These are phyloP conservation scores for Spergularia marina DNA, from an alignment of 148 eudicot genomes.

Conservation along the genomic window DNA sequence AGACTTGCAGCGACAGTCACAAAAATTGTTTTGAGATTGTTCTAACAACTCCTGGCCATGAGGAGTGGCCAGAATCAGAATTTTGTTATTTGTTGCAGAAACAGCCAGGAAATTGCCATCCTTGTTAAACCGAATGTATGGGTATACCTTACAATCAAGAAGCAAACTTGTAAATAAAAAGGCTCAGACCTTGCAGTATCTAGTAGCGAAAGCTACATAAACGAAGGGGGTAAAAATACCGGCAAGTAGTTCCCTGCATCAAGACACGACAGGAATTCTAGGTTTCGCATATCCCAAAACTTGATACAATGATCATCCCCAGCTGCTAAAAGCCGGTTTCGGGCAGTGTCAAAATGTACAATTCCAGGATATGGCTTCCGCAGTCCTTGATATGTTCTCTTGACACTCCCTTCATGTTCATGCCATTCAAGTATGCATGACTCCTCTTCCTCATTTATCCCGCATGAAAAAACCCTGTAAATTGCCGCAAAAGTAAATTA, in stretches of 20 bases:
- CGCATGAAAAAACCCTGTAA: slow-evolving; percentile 64
- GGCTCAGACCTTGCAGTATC: too few relatives aligned
- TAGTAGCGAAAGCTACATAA: too few relatives aligned
- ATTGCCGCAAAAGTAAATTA: not conserved
- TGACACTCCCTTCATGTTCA: slow-evolving; percentile 61
- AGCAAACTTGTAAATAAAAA: too few relatives aligned
- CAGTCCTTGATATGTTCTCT: slow-evolving; percentile 56
- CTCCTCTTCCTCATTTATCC: slow-evolving; percentile 71
- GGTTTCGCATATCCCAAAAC: slow-evolving; percentile 69
- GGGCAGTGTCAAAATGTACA: slow-evolving; percentile 70
- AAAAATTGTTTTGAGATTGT: too few relatives aligned
- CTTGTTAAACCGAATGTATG: slow-evolving; percentile 58
- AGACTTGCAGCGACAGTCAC: too few relatives aligned
- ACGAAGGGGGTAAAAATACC: slow-evolving; percentile 18
- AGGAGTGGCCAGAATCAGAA: slow-evolving; percentile 42
- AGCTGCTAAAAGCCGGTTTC: slow-evolving; percentile 58
- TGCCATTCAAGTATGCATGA: slow-evolving; percentile 73
- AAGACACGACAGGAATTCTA: slow-evolving; percentile 39
- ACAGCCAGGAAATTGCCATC: slow-evolving; percentile 65
- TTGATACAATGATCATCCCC: slow-evolving; percentile 70
- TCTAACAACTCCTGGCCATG: too few relatives aligned
- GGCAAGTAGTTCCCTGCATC: slow-evolving; percentile 66
- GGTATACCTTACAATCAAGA: slow-evolving; percentile 46
- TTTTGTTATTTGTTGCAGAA: slow-evolving; percentile 55
- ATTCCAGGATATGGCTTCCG: slow-evolving; percentile 59